Evolutionary conservation across 1,284 basidiomycete genomes (phyloP), one percentile per base, ranked within the genome.

Genomic region (Agroathelia rolfsii): DNA sequence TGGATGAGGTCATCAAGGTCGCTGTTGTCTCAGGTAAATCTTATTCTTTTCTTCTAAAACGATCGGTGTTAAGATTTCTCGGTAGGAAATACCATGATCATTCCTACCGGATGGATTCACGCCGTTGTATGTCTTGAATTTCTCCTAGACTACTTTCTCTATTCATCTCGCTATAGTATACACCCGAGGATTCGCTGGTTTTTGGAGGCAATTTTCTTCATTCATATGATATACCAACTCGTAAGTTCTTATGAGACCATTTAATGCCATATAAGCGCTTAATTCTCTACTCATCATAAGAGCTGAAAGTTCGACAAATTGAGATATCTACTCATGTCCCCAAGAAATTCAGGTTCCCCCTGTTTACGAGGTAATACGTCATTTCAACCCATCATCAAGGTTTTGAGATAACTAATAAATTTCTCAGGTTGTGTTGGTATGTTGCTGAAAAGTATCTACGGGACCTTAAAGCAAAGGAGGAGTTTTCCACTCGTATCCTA

Each of bases 181-280:
- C 93, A 0, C 93, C 94, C 0, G 58, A 70, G 26, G 90, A 97
- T 52, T 86, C 92, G 3, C 67, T 98, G 24, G 94, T 98, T 0
- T 93, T 97, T 49, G 94, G 94, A 3, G 94, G 94, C 23, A 98
- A 98, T 57, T 98, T 95, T 53, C 55, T 96, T 30, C 92, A 96
- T 56, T 90, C 83, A 6, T 87, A 76, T 49, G 76, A 80, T 44
- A 65, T 82, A 19, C 59, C 66, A 4, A 82, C 76, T 15, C 88
- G 75, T 90, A 58, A 47, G 76, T 59, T 24, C 20, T 24, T 24
- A 7, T 24, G n/a, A 5, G 13, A 28, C 15, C 22, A 16, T 26
- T 34, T 10, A n/a, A 13, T 18, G n/a, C 21, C 8, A 11, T 17
- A 12, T 29, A 11, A 15, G 34, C 36, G 21, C 46, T 49, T 28